phyloP scores from a whole-genome alignment of 116 monocot species.

The Iris pallida region DNA sequence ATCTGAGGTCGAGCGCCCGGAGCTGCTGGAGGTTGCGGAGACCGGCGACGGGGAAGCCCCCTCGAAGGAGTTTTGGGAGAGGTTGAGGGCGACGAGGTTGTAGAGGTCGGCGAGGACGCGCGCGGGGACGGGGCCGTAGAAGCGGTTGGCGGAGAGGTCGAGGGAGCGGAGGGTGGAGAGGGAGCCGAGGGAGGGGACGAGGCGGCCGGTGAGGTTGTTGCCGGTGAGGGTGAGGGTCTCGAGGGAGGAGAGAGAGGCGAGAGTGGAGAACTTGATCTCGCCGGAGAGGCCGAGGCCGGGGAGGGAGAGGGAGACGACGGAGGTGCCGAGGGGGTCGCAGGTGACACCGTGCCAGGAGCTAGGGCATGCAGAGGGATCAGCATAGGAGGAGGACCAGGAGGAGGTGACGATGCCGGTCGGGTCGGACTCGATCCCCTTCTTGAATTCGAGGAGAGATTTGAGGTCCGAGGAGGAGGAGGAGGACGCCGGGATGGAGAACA shows the following conservation, averaged over 20 bases:
- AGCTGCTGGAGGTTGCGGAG: slow-evolving; percentile 63
- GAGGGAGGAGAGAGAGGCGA: slow-evolving; percentile 29
- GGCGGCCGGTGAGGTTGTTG: slow-evolving; percentile 48
- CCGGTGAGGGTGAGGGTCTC: slow-evolving; percentile 41
- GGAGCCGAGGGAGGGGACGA: slow-evolving; percentile 38
- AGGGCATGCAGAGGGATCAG: slow-evolving; percentile 27
- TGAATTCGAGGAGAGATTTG: slow-evolving; percentile 69
- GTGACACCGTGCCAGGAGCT: slow-evolving; percentile 46
- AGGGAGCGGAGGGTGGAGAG: slow-evolving; percentile 32
- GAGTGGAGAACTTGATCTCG: slow-evolving; percentile 8
- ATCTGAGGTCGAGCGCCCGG: slow-evolving; percentile 54
- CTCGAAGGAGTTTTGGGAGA: slow-evolving; percentile 57
- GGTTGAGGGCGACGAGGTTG: slow-evolving; percentile 47
- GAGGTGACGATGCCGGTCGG: slow-evolving; percentile 34
- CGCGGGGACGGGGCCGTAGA: slow-evolving; percentile 67
- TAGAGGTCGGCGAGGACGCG: slow-evolving; percentile 40
- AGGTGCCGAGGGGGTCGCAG: slow-evolving; percentile 36
- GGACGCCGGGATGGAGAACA: slow-evolving; percentile 17
- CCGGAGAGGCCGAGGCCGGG: slow-evolving; percentile 36
- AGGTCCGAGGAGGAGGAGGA: slow-evolving; percentile 31
- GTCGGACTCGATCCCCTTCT: slow-evolving; percentile 61
- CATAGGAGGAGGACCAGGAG: slow-evolving; percentile 23
- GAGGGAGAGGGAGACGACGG: slow-evolving; percentile 47
- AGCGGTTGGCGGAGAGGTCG: slow-evolving; percentile 65
- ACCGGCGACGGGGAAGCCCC: slow-evolving; percentile 31